These are phyloP conservation scores for Arthroderma uncinatum DNA, from an alignment of 2,329 filamentous ascomycete species.

Conservation along the genomic window DNA sequence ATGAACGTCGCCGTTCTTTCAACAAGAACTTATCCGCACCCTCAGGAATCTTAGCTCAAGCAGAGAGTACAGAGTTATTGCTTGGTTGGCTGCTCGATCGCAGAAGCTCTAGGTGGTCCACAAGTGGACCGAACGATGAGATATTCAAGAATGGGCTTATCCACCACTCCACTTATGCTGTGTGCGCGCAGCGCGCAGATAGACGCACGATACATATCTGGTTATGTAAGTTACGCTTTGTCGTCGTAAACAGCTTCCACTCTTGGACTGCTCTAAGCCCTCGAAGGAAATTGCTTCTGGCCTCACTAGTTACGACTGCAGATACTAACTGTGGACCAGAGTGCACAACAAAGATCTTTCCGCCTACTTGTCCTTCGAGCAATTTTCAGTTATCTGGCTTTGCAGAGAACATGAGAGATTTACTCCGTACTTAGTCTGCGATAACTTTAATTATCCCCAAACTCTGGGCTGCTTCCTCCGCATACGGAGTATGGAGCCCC, in stretches of 20 bases:
- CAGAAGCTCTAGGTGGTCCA: not conserved
- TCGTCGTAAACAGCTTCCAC: conserved; percentile 1
- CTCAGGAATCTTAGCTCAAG: not conserved
- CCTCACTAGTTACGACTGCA: not conserved
- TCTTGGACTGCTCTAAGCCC: not conserved
- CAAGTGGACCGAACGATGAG: not conserved
- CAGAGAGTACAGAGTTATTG: not conserved
- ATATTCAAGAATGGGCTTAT: not conserved
- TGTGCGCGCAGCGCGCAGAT: not conserved
- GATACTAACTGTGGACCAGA: not conserved
- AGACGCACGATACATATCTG: not conserved
- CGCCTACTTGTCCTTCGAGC: not conserved
- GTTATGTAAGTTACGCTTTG: not conserved
- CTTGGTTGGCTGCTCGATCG: not conserved
- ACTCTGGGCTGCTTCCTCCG: not conserved
- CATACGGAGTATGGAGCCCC: not conserved
- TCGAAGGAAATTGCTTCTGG: conserved; percentile 1
- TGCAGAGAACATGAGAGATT: not conserved
- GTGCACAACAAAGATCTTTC: not conserved
- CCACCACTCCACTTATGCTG: not conserved
- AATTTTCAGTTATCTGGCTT: not conserved
- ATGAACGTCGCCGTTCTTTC: not conserved
- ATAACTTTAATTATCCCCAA: not conserved
- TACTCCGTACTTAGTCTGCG: not conserved
- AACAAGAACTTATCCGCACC: not conserved